Base-by-base conservation (phyloP, 1,284 basidiomycete genomes). In the Ustilago sp. region DNA sequence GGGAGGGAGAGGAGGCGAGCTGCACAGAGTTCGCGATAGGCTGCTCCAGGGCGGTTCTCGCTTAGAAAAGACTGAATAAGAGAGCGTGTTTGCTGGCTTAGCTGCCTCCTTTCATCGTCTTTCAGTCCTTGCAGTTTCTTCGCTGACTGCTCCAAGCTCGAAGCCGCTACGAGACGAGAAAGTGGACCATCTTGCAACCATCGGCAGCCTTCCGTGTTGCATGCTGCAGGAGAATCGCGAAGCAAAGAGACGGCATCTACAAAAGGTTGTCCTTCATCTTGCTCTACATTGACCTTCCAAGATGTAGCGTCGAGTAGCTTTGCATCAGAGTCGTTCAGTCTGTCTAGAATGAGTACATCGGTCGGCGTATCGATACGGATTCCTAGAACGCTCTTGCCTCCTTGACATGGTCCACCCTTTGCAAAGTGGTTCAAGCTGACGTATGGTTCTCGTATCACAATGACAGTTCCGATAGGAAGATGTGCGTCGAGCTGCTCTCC, bases 321-420 rank as follows among this genome's bases (percentile, higher is more conserved):
- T 0, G 50, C 56, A 31, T 79, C 68, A 6, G 57, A 57, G 12
- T 52, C 45, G 12, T 17, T 43, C 19, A 74, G 55, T 3, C 56
- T 39, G 35, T 79, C 73, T 9, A 85, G 59, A 28, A 86, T 66
- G 31, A 72, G 64, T 9, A 86, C 68, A 45, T 86, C 84, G 17
- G 83, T 81, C 3, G 83, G 83, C 12, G 82, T 84, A 39, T 85
- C 84, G 8, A 85, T 73, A 8, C 83, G 77, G 35, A 86, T 58
- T 1, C 84, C 84, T 0, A 59, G 53, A 1, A 72, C 71, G 32
- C 67, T 77, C 63, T 83, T 83, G 17, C 76, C 78, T 8, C 75
- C 73, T 12, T 71, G 68, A 35, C 79, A 73, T 0, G 83, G 84
- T 3, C 80, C 84, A 11, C 80, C 83, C 17, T 77, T 75, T 6